These are phyloP conservation scores for Hydrangea macrophylla DNA, from an alignment of 148 eudicot genomes.

Conservation along the genomic window DNA sequence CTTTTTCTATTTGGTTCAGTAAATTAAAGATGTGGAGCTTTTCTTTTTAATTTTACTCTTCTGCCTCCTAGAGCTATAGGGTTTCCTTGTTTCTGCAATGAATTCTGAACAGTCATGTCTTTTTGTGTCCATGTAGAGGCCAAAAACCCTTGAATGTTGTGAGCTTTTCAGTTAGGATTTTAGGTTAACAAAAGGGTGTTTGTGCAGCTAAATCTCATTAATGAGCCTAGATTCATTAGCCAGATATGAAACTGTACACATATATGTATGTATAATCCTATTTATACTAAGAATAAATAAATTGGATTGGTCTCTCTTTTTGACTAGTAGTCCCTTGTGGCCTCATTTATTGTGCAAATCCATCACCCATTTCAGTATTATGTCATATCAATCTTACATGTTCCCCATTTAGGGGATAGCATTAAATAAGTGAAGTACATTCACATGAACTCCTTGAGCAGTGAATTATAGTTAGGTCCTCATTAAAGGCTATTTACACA, in stretches of 20 bases:
- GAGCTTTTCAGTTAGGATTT: not conserved
- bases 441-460: conserved; percentile 19
- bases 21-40: not conserved
- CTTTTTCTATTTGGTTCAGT: not conserved
- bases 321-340: not conserved
- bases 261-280: too few relatives aligned
- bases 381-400: conserved; percentile 15
- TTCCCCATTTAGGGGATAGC: conserved; percentile 27
- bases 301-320: not conserved
- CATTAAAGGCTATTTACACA: conserved; percentile 15
- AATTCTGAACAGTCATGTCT: not conserved
- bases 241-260: too few relatives aligned
- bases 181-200: not conserved
- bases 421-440: conserved; percentile 23
- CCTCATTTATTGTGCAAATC: conserved; percentile 14
- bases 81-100: not conserved
- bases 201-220: not conserved
- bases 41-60: conserved; percentile 3
- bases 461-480: conserved; percentile 13
- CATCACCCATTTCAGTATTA: conserved; percentile 12
- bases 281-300: too few relatives aligned
- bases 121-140: not conserved
- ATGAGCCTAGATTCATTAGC: too few relatives aligned
- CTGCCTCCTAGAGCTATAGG: not conserved
- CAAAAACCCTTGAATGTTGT: not conserved